These are phyloP conservation scores for Colletotrichum tropicicola DNA, from an alignment of 2,329 filamentous ascomycete species.

Conservation along the genomic window DNA sequence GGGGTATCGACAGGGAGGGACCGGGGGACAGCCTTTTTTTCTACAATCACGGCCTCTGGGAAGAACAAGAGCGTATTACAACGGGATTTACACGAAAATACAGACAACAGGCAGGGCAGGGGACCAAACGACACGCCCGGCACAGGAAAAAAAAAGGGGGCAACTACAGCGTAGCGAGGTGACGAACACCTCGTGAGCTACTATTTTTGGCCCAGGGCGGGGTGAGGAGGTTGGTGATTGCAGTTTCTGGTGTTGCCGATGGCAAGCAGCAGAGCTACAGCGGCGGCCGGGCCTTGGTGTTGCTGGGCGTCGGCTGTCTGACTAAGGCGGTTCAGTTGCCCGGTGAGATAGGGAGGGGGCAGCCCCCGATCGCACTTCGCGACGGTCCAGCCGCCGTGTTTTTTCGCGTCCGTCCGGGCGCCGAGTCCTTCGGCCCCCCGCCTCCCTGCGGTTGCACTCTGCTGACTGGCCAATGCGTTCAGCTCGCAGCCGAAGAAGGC, in stretches of 20 bases:
- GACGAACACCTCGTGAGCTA: constrained; percentile 24
- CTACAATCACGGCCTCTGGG: constrained; percentile 5
- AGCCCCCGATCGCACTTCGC: not conserved
- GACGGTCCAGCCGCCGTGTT: constrained; percentile 15
- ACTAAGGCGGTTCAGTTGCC: constrained; percentile 25
- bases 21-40: not conserved
- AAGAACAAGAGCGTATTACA: constrained; percentile 2
- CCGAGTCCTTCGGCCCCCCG: not conserved
- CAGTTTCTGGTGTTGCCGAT: constrained; percentile 22
- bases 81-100: constrained; percentile 17
- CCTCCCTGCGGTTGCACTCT: not conserved
- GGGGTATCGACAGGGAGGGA: constrained; percentile 20
- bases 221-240: constrained; percentile 29
- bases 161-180: constrained; percentile 21
- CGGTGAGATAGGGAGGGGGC: constrained; percentile 15
- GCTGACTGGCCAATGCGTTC: constrained; percentile 1
- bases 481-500: constrained; percentile 1
- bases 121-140: not conserved
- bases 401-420: constrained; percentile 21
- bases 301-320: constrained; percentile 12
- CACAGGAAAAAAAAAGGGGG: not conserved
- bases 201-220: constrained; percentile 28
- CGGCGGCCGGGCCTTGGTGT: constrained; percentile 12
- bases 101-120: not conserved
- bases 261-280: constrained; percentile 1